phyloP scores from a whole-genome alignment of 2,329 filamentous ascomycete genomes.

The Stagonosporopsis rhizophila region DNA sequence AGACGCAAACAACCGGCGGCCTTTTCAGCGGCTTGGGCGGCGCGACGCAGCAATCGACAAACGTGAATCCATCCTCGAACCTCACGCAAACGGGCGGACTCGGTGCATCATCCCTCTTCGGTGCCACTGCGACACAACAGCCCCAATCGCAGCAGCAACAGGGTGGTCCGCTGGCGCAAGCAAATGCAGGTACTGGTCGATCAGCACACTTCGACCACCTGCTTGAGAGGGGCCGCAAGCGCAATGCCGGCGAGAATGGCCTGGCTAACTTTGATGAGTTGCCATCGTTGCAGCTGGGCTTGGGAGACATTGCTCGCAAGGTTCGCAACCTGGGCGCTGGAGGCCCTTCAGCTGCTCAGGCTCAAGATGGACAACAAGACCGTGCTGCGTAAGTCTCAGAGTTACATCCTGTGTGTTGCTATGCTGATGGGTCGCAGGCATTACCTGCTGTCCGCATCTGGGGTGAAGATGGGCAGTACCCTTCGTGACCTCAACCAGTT shows the following conservation, averaged over 20 bases:
- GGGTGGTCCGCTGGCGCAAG: constrained; percentile 43
- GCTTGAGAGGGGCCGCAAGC: constrained; percentile 69
- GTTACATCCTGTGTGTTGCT: neutral
- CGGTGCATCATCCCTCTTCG: constrained; percentile 38
- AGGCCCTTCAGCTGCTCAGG: constrained; percentile 64
- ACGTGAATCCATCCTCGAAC: constrained; percentile 27
- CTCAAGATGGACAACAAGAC: constrained; percentile 50
- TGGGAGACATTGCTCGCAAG: constrained; percentile 82
- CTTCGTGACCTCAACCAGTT: constrained; percentile 86
- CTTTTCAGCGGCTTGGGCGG: constrained; percentile 27
- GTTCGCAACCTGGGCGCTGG: constrained; percentile 81
- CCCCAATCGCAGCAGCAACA: constrained; percentile 43
- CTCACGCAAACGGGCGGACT: constrained; percentile 39
- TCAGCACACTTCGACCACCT: constrained; percentile 71
- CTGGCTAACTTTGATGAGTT: constrained; percentile 72
- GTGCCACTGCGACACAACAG: constrained; percentile 33
- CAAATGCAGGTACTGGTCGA: constrained; percentile 47
- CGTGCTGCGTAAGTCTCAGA: constrained; percentile 59
- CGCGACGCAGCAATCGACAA: constrained; percentile 37
- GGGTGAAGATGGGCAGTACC: constrained; percentile 85
- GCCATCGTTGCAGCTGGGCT: constrained; percentile 86
- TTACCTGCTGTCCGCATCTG: constrained; percentile 91
- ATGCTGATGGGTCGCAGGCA: constrained; percentile 64
- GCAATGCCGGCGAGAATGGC: constrained; percentile 71
- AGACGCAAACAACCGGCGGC: constrained; percentile 26